These are phyloP conservation scores for Monsonia emarginata DNA, from an alignment of 441 rosid species.

Conservation along the genomic window DNA sequence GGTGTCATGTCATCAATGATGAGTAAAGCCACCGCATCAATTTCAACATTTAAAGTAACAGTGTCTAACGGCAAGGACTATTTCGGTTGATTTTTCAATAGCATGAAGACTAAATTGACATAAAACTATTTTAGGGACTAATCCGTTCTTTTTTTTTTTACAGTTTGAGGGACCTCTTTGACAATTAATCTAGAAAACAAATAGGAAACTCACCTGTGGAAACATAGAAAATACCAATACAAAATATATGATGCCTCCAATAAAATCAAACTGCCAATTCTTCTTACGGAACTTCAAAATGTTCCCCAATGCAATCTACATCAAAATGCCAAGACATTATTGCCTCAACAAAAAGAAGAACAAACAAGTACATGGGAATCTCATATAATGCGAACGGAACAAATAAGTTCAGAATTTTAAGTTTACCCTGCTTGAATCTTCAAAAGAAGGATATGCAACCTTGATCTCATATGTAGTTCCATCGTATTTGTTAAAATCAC, in stretches of 20 bases:
- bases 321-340: slow-evolving; percentile 17
- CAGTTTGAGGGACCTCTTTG: no score
- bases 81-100: no score
- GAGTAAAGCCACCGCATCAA: no score
- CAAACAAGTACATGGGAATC: background rate
- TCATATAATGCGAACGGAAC: background rate
- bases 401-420: slow-evolving; percentile 12
- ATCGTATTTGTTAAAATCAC: slow-evolving; percentile 49
- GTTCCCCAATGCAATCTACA: slow-evolving; percentile 96
- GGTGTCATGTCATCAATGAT: no score
- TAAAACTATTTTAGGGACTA: no score
- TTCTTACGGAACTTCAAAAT: slow-evolving; percentile 96
- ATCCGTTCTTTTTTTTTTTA: no score
- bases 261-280: slow-evolving; percentile 98
- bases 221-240: slow-evolving; percentile 79
- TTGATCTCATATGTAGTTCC: slow-evolving; percentile 68
- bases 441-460: slow-evolving; percentile 86
- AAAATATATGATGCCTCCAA: slow-evolving; percentile 93
- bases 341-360: slow-evolving; percentile 10
- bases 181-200: no score
- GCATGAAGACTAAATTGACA: no score
- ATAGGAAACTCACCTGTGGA: slow-evolving; percentile 66
- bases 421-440: slow-evolving; percentile 91
- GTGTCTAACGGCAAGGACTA: no score
- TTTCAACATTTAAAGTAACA: no score